These are phyloP conservation scores for Monosporascus sp. DNA, from an alignment of 2,329 filamentous ascomycete species.

Conservation along the genomic window DNA sequence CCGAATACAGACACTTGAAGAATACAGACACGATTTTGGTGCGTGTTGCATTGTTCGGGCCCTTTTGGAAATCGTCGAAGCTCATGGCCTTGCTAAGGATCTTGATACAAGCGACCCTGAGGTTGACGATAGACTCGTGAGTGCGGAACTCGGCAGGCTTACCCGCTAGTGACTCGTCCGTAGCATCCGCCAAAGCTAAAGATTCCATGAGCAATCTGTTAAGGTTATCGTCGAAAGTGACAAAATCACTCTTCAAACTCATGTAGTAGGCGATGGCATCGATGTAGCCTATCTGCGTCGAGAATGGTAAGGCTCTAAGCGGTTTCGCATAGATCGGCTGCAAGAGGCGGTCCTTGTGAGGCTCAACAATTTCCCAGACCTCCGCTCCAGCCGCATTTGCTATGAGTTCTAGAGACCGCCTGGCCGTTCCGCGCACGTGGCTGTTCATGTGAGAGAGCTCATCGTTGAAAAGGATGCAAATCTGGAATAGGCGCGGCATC, in stretches of 20 bases:
- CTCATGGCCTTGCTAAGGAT: constrained; percentile 89
- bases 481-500: constrained; percentile 60
- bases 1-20: constrained; percentile 95
- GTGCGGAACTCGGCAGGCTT: constrained; percentile 93
- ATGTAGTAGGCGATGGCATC: constrained; percentile 96
- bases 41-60: constrained; percentile 60
- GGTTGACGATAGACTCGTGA: constrained; percentile 86
- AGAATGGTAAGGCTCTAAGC: constrained; percentile 83
- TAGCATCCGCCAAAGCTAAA: constrained; percentile 86
- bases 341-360: constrained; percentile 85
- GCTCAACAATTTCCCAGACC: constrained; percentile 81
- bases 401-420: constrained; percentile 73
- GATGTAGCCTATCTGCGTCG: constrained; percentile 95
- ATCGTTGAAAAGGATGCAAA: constrained; percentile 80
- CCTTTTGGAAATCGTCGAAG: constrained; percentile 84
- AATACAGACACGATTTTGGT: constrained; percentile 85
- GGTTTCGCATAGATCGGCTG: constrained; percentile 94
- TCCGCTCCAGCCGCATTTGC: constrained; percentile 72
- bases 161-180: constrained; percentile 85
- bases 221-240: constrained; percentile 86
- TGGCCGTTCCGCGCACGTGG: constrained; percentile 84
- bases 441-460: constrained; percentile 95
- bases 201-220: constrained; percentile 91
- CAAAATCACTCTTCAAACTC: constrained; percentile 79
- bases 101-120: constrained; percentile 89